Evolutionary conservation across 192 early-diverging fungal genomes (phyloP).

Genomic region (Rhizophagus clarus): DNA sequence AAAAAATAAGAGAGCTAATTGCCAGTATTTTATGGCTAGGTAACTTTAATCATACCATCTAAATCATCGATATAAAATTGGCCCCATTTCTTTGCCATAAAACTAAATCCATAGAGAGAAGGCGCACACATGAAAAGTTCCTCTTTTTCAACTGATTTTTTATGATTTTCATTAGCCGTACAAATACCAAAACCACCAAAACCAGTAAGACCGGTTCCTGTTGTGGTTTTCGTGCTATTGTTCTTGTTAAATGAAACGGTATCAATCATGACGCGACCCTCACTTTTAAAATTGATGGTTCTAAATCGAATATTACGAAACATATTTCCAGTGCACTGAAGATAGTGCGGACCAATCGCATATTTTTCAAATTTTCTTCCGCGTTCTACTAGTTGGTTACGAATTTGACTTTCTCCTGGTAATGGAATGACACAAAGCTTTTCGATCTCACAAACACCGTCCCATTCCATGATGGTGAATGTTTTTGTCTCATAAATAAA

Average conservation of each 20-base stretch:
- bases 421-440: background rate
- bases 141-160: background rate
- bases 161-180: too few relatives aligned
- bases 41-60: background rate
- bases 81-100: background rate
- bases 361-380: slow-evolving; percentile 1
- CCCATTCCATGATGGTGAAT: background rate
- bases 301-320: background rate
- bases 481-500: background rate
- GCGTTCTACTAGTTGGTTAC: background rate
- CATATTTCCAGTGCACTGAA: background rate
- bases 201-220: too few relatives aligned
- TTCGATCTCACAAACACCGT: background rate
- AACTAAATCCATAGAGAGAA: background rate
- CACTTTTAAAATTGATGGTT: background rate
- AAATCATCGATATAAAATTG: background rate
- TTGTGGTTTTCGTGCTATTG: too few relatives aligned
- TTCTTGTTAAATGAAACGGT: background rate
- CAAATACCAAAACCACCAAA: too few relatives aligned
- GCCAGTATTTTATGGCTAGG: too few relatives aligned
- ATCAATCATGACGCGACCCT: slow-evolving; percentile 2
- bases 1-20: background rate
- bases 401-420: background rate
- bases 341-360: slow-evolving; percentile 2
- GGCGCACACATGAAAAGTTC: background rate